These are phyloP conservation scores for Lachancea waltii DNA, from an alignment of 805 yeast species.

Conservation along the genomic window DNA sequence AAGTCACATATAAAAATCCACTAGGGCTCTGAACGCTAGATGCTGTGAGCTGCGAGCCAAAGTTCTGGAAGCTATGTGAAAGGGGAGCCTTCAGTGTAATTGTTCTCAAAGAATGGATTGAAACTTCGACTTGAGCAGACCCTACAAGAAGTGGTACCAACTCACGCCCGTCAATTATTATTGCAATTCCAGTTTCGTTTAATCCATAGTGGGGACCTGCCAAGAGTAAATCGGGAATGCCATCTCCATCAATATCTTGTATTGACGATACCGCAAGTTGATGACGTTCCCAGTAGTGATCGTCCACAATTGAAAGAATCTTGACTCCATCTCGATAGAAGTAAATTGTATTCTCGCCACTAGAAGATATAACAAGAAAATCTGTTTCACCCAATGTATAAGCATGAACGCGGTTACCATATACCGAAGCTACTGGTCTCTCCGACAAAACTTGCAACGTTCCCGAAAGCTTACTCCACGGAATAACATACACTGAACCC, in stretches of 20 bases:
- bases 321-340: slow-evolving; percentile 29
- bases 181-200: slow-evolving; percentile 19
- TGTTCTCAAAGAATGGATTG: slow-evolving; percentile 8
- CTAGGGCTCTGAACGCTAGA: slow-evolving; percentile 7
- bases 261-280: slow-evolving; percentile 32
- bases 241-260: slow-evolving; percentile 35
- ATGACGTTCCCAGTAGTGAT: slow-evolving; percentile 15
- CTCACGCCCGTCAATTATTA: slow-evolving; percentile 13
- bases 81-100: slow-evolving; percentile 14
- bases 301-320: slow-evolving; percentile 25
- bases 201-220: slow-evolving; percentile 40
- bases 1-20: slow-evolving; percentile 16
- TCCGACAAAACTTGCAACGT: background rate
- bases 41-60: slow-evolving; percentile 15
- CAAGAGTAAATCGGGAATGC: slow-evolving; percentile 38
- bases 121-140: slow-evolving; percentile 8
- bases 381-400: slow-evolving; percentile 29
- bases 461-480: slow-evolving; percentile 31
- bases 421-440: slow-evolving; percentile 22
- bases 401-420: slow-evolving; percentile 38
- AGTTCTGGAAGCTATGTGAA: slow-evolving; percentile 18
- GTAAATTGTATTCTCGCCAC: slow-evolving; percentile 43
- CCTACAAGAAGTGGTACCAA: slow-evolving; percentile 17
- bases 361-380: slow-evolving; percentile 42
- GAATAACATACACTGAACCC: slow-evolving; percentile 43